Percentiles rank a stretch among this genome's conserved stretches.
Conservation (phyloP, 208 protist species). For the Leptomonas pyrrhocoris region DNA sequence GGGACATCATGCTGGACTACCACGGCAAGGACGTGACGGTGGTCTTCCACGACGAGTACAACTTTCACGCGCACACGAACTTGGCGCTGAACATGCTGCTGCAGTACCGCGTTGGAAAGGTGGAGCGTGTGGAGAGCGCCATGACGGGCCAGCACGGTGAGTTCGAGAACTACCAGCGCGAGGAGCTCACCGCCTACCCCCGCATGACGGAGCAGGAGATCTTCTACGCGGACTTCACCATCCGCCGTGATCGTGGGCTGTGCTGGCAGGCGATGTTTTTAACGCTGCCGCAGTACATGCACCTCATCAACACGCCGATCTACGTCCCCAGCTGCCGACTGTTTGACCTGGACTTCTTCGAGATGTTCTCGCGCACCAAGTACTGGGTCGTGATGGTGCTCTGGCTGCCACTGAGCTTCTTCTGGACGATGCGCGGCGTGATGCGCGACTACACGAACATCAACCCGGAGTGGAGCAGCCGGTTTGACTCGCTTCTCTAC, state of each 20-base stretch:
- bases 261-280: slow-evolving; percentile 56
- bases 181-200: slow-evolving; percentile 58
- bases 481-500: slow-evolving; percentile 45
- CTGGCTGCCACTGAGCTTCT: slow-evolving; percentile 51
- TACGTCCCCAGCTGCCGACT: slow-evolving; percentile 51
- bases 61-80: slow-evolving; percentile 51
- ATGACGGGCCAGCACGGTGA: slow-evolving; percentile 18
- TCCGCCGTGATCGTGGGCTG: slow-evolving; percentile 44
- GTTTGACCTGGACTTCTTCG: slow-evolving; percentile 43
- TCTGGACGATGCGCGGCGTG: slow-evolving; percentile 41
- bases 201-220: slow-evolving; percentile 47
- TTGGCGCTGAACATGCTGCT: slow-evolving; percentile 55
- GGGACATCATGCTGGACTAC: slow-evolving; percentile 49
- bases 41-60: slow-evolving; percentile 57
- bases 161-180: slow-evolving; percentile 33
- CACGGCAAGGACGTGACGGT: slow-evolving; percentile 47
- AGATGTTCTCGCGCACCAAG: slow-evolving; percentile 61
- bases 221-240: slow-evolving; percentile 56
- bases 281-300: slow-evolving; percentile 45
- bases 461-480: slow-evolving; percentile 26
- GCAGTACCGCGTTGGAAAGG: slow-evolving; percentile 46
- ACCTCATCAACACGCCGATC: slow-evolving; percentile 49
- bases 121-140: slow-evolving; percentile 17
- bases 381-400: slow-evolving; percentile 45
- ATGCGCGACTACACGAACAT: slow-evolving; percentile 39